Evolutionary conservation across 805 yeast genomes (phyloP).

Genomic region (Candida silvicultrix): DNA sequence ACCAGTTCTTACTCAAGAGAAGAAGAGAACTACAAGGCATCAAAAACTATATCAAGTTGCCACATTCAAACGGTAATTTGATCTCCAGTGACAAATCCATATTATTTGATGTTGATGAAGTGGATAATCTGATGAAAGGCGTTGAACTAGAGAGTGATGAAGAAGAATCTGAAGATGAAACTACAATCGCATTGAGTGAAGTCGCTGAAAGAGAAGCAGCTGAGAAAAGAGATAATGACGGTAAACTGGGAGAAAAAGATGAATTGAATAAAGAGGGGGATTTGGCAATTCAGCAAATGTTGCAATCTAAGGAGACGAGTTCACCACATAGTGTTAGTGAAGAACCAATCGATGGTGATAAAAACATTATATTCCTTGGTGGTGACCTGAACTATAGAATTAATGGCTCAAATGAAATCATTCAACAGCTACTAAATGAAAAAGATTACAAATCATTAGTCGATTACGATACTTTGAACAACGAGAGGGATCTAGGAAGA

Average conservation of each 20-base stretch:
- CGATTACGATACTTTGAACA: slow-evolving; percentile 36
- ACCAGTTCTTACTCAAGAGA: slow-evolving; percentile 30
- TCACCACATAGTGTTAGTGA: not conserved
- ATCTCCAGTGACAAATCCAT: slow-evolving; percentile 19
- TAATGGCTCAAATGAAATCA: slow-evolving; percentile 23
- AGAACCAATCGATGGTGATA: slow-evolving; percentile 10
- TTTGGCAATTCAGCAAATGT: too few species aligned
- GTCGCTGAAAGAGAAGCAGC: not conserved
- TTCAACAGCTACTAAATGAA: slow-evolving; percentile 22
- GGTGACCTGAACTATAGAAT: slow-evolving; percentile 55
- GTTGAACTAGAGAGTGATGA: slow-evolving; percentile 12
- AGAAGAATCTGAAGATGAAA: slow-evolving; percentile 4
- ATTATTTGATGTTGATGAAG: slow-evolving; percentile 23
- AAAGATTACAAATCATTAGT: slow-evolving; percentile 30
- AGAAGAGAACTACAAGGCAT: slow-evolving; percentile 40
- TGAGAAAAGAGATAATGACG: not conserved
- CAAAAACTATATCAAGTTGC: slow-evolving; percentile 22
- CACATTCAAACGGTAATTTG: slow-evolving; percentile 17
- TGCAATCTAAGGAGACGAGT: too few species aligned
- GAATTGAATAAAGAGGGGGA: not conserved
- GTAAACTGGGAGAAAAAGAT: not conserved
- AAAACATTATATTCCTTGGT: slow-evolving; percentile 28
- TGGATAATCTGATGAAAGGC: slow-evolving; percentile 9
- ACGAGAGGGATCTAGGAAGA: slow-evolving; percentile 26
- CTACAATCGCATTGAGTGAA: not conserved